Conservation (phyloP, 1,139 yeast genomes). For the Blastobotrys serpentis region DNA sequence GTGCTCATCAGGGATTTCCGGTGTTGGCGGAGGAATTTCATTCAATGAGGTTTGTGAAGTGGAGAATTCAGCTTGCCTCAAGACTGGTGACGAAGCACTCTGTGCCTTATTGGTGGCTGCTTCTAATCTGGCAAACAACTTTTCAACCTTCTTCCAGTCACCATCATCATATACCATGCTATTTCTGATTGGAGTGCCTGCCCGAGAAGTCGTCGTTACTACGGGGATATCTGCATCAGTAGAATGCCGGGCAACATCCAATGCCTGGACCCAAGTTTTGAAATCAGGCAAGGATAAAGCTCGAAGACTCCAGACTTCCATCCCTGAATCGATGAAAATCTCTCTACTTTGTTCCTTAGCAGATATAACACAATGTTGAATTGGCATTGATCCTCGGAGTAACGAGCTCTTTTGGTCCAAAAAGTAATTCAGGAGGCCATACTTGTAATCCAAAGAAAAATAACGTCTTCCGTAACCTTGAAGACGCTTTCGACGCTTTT, state of each 20-base stretch:
- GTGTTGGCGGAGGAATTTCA: background rate
- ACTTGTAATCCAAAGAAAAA: slow-evolving; percentile 76
- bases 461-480: slow-evolving; percentile 87
- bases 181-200: slow-evolving; percentile 2
- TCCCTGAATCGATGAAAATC: slow-evolving; percentile 86
- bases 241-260: slow-evolving; percentile 15
- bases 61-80: slow-evolving; percentile 5
- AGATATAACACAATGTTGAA: slow-evolving; percentile 73
- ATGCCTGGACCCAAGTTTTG: slow-evolving; percentile 61
- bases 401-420: slow-evolving; percentile 65
- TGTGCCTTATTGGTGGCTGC: background rate
- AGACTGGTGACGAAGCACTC: background rate
- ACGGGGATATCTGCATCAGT: background rate
- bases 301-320: slow-evolving; percentile 90
- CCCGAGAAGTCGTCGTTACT: background rate
- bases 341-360: slow-evolving; percentile 69
- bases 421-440: slow-evolving; percentile 82
- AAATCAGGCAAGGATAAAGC: slow-evolving; percentile 67
- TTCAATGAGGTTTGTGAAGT: slow-evolving; percentile 2
- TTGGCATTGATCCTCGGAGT: slow-evolving; percentile 90
- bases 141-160: slow-evolving; percentile 15
- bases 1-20: slow-evolving; percentile 4
- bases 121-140: slow-evolving; percentile 15
- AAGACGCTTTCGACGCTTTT: slow-evolving; percentile 74
- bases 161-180: slow-evolving; percentile 9